Evolutionary conservation across 176 grass and related monocot species (phyloP).

Genomic region (Juncus inflexus): DNA sequence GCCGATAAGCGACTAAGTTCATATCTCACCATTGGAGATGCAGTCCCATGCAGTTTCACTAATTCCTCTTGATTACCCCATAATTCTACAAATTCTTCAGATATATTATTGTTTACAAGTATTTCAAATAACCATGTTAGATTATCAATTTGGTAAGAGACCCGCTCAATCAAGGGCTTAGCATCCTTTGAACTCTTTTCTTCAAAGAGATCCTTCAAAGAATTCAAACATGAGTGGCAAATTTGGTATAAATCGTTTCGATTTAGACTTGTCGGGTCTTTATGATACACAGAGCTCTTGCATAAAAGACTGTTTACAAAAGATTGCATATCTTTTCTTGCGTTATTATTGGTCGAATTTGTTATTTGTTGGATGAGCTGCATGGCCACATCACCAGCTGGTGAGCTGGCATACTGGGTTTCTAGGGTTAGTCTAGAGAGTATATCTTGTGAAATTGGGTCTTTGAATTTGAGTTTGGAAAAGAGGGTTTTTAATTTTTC

Average conservation of each 20-base stretch:
- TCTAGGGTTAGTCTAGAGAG: conserved; percentile 49
- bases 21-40: conserved; percentile 75
- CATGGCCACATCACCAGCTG: conserved; percentile 38
- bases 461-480: conserved; percentile 49
- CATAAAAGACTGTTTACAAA: conserved; percentile 77
- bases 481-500: conserved; percentile 67
- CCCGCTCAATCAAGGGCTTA: conserved; percentile 60
- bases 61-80: conserved; percentile 76
- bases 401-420: conserved; percentile 21
- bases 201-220: conserved; percentile 50
- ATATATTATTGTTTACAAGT: conserved; percentile 62
- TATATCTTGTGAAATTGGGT: conserved; percentile 51
- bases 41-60: conserved; percentile 45
- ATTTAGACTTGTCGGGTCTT: conserved; percentile 61
- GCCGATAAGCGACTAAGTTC: conserved; percentile 85
- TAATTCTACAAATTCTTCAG: conserved; percentile 68
- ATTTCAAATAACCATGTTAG: conserved; percentile 85
- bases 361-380: conserved; percentile 68
- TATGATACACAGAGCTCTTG: conserved; percentile 78
- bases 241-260: conserved; percentile 52
- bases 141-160: conserved; percentile 73
- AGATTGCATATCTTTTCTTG: conserved; percentile 88
- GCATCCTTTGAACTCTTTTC: conserved; percentile 20
- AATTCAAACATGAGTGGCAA: conserved; percentile 54
- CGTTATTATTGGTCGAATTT: conserved; percentile 44